phyloP scores from a whole-genome alignment of 2,329 filamentous ascomycete genomes.

The Pseudogymnoascus sp. region DNA sequence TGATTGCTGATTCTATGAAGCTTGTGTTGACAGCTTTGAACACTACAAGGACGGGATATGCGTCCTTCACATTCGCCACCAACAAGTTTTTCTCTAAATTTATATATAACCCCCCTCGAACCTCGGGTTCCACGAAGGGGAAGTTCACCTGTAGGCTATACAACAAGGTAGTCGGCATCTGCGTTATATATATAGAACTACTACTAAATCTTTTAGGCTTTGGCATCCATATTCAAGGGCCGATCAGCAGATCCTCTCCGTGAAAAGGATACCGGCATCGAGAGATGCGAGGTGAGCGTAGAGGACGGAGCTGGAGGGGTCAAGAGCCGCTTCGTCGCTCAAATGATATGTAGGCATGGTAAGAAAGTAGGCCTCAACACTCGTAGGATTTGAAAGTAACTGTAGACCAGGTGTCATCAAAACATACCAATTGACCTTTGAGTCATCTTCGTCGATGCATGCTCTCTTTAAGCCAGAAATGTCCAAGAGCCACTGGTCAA shows the following conservation, averaged over 20 bases:
- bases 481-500: slow-evolving; percentile 65
- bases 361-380: slow-evolving; percentile 16
- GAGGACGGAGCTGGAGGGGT: slow-evolving; percentile 61
- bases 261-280: slow-evolving; percentile 64
- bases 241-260: slow-evolving; percentile 55
- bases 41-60: slow-evolving; percentile 73
- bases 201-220: slow-evolving; percentile 39
- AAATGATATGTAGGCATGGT: slow-evolving; percentile 69
- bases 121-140: slow-evolving; percentile 21
- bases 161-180: slow-evolving; percentile 49
- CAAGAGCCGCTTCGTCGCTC: slow-evolving; percentile 68
- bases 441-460: slow-evolving; percentile 66
- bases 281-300: slow-evolving; percentile 67
- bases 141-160: slow-evolving; percentile 71
- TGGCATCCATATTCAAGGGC: slow-evolving; percentile 69
- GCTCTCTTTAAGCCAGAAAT: slow-evolving; percentile 65
- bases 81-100: slow-evolving; percentile 69
- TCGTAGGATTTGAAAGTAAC: slow-evolving; percentile 20
- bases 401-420: slow-evolving; percentile 57
- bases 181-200: neutral
- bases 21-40: slow-evolving; percentile 70
- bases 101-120: slow-evolving; percentile 48
- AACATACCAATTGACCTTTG: slow-evolving; percentile 70
- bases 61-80: slow-evolving; percentile 62
- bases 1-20: slow-evolving; percentile 35